phyloP scores from a whole-genome alignment of 441 rosid species.

The Corymbia citriodora region DNA sequence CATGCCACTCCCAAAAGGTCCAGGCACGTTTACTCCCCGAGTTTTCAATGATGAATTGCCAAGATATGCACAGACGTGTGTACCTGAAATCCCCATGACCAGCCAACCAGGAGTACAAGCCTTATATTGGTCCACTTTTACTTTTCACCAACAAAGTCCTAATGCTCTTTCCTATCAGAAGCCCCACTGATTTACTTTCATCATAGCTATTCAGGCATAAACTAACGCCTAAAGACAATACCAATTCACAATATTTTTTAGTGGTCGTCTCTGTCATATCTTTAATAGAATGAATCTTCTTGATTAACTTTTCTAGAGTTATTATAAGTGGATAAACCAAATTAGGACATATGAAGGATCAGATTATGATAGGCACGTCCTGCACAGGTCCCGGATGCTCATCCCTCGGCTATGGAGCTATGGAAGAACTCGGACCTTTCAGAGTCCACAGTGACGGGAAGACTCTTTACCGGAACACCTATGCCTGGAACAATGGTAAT shows the following conservation, averaged over 20 bases:
- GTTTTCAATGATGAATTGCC: not conserved
- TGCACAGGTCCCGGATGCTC: slow-evolving; percentile 39
- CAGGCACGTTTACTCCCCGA: not conserved
- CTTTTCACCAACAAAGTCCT: not conserved
- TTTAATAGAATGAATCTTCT: not conserved
- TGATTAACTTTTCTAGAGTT: not conserved
- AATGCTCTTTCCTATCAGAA: not conserved
- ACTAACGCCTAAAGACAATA: not conserved
- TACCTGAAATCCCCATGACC: not conserved
- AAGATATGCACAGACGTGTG: no score
- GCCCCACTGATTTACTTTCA: not conserved
- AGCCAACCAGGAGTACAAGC: not conserved
- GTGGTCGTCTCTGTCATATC: not conserved
- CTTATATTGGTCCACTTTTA: not conserved
- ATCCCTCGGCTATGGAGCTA: slow-evolving; percentile 40
- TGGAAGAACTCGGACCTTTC: slow-evolving; percentile 41
- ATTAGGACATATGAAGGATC: not conserved
- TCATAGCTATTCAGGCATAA: not conserved
- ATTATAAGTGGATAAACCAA: not conserved
- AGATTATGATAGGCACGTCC: not conserved
- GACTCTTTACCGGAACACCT: slow-evolving; percentile 19
- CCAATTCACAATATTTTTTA: not conserved
- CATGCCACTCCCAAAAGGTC: not conserved
- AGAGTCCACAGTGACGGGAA: slow-evolving; percentile 27
- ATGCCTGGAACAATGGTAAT: slow-evolving; percentile 34